Evolutionary conservation across 2,329 filamentous ascomycete species (phyloP).

Genomic region (Aureobasidium musti): DNA sequence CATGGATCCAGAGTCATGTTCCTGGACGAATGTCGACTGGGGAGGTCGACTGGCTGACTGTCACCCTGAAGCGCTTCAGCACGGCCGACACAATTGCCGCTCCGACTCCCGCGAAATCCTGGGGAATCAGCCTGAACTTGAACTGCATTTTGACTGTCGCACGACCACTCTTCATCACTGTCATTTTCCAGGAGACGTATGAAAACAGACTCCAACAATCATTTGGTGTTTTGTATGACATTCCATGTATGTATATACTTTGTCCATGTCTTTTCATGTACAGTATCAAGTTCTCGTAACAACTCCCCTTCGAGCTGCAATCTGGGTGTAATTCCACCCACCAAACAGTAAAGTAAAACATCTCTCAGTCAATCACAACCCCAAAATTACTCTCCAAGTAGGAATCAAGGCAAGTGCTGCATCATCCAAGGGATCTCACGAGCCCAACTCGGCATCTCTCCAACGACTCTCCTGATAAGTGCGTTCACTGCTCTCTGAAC

Average conservation of each 20-base stretch:
- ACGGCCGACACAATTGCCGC: conserved; percentile 18
- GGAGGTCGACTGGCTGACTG: conserved; percentile 20
- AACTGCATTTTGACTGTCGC: not conserved
- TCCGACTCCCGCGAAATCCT: not conserved
- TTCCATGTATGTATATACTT: no score
- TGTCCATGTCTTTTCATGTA: no score
- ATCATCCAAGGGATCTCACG: not conserved
- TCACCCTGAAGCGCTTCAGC: conserved; percentile 2
- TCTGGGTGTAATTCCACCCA: not conserved
- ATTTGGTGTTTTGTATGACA: no score
- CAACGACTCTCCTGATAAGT: not conserved
- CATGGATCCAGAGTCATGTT: not conserved
- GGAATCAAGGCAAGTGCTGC: not conserved
- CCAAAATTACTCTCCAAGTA: not conserved
- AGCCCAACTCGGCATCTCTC: not conserved
- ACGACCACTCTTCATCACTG: not conserved
- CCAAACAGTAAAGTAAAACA: not conserved
- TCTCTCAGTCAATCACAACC: not conserved
- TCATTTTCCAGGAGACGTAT: no score
- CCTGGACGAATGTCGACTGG: not conserved
- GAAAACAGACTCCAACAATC: no score
- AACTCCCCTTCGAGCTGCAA: no score
- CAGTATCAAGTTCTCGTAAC: no score
- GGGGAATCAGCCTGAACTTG: conserved; percentile 13
- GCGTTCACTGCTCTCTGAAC: not conserved